Conservation (phyloP, 345 rosid genomes). For the Dimocarpus longan region DNA sequence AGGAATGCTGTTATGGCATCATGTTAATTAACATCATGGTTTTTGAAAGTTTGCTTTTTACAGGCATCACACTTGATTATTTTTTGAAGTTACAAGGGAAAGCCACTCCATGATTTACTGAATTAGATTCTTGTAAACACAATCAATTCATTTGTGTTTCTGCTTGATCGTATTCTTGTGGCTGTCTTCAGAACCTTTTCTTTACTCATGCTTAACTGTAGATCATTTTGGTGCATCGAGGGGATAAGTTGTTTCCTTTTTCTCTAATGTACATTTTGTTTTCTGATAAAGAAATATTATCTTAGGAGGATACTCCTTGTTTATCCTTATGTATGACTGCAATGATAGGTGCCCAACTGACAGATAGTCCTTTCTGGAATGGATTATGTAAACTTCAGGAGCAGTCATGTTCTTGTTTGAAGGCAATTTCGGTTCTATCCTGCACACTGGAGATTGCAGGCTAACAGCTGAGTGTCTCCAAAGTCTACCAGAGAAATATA, state of each 20-base stretch:
- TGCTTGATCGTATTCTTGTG: background rate
- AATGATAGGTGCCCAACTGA: conserved; percentile 27
- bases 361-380: conserved; percentile 32
- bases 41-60: background rate
- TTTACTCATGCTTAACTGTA: background rate
- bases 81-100: background rate
- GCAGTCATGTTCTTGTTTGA: conserved; percentile 96
- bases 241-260: background rate
- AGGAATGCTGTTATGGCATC: background rate
- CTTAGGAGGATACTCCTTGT: background rate
- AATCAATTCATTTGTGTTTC: background rate
- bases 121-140: background rate
- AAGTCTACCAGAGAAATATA: conserved; percentile 57
- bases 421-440: conserved; percentile 79
- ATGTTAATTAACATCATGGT: background rate
- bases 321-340: conserved; percentile 4
- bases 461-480: conserved; percentile 66
- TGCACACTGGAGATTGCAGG: conserved; percentile 95
- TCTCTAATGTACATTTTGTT: background rate
- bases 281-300: background rate
- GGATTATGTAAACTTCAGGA: conserved; percentile 56
- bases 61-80: background rate
- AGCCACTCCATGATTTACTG: background rate
- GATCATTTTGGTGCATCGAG: background rate
- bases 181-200: background rate